These are phyloP conservation scores for Tieghemiomyces parasiticus DNA, from an alignment of 192 early-diverging fungal species.

Conservation along the genomic window DNA sequence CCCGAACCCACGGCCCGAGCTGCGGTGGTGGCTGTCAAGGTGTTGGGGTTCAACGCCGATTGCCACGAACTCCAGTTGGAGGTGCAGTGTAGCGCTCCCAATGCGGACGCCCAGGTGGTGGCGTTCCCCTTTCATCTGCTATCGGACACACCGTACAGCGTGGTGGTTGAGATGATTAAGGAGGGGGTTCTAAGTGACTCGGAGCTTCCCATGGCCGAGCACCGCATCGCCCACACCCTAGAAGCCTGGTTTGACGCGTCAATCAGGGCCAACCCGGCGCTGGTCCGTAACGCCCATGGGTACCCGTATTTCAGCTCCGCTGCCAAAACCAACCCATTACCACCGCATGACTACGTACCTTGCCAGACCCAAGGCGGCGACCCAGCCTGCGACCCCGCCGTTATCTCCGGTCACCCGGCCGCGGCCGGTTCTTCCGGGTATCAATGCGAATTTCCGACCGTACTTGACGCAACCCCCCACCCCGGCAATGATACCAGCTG, in stretches of 20 bases:
- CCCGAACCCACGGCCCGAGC: background rate
- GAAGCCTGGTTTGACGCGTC: background rate
- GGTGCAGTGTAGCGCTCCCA: background rate
- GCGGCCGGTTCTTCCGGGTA: background rate
- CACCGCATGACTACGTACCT: background rate
- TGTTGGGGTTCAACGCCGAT: background rate
- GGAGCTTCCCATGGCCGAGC: conserved; percentile 1
- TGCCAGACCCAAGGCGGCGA: background rate
- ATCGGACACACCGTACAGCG: conserved; percentile 5
- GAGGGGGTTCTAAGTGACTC: conserved; percentile 1
- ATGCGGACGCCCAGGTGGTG: background rate
- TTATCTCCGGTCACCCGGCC: background rate
- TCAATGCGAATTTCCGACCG: background rate
- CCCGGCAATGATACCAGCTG: background rate
- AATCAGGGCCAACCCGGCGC: background rate
- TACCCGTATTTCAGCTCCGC: conserved; percentile 3
- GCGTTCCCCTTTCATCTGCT: conserved; percentile 7
- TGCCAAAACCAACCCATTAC: background rate
- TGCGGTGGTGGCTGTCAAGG: background rate
- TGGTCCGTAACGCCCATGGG: background rate
- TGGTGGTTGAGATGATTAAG: conserved; percentile 7
- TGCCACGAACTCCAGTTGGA: conserved; percentile 5
- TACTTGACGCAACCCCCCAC: background rate
- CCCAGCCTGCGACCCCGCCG: background rate
- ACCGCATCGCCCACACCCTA: background rate